Evolutionary conservation across 352 stramenopile genomes (phyloP), one percentile per base, ranked within the genome.

Genomic region (Thalassiosira pacifica): DNA sequence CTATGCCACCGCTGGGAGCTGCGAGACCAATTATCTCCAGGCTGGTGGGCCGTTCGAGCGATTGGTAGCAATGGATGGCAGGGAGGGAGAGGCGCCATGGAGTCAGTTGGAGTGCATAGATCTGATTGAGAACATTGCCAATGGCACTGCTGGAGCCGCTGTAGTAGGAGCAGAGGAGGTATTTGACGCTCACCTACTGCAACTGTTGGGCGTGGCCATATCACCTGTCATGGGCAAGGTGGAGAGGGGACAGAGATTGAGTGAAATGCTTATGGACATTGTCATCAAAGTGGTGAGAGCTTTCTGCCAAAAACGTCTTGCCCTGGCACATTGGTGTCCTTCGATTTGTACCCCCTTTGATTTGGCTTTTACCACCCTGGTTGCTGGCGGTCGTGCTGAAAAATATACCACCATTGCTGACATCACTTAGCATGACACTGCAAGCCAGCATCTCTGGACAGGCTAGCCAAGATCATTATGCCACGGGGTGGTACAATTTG

Each of bases 141-240:
- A 65, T 29, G 29, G 11, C 18, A 52, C 69, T 24, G 13, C 5
- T 31, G 13, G 22, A 31, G 67, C 40, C 24, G 29, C 40, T 24
- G n/a, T 37, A 22, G 53, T 59, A 13, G 53, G 45, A 16, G 55
- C 64, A 0, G 73, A 76, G 9, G 40, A 73, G 32, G 73, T 87
- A 4, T 80, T 88, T 67, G 75, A 88, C 37, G 64, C 75, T 16
- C 85, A 89, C 79, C 63, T 93, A 24, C 68, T 90, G 19, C 86
- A 90, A 73, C 55, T 90, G n/a, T 42, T 92, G 26, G 78, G 79
- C 24, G 73, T 91, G 37, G 84, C 68, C 5, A 86, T 76, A 42
- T 76, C 76, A 59, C 69, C 73, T 0, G 34, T 55, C 9, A 74
- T 83, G 59, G 69, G 61, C 29, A 48, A 37, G 31, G 45, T 69